phyloP scores from a whole-genome alignment of 495 filamentous ascomycete species.

The Penicillium silybi region DNA sequence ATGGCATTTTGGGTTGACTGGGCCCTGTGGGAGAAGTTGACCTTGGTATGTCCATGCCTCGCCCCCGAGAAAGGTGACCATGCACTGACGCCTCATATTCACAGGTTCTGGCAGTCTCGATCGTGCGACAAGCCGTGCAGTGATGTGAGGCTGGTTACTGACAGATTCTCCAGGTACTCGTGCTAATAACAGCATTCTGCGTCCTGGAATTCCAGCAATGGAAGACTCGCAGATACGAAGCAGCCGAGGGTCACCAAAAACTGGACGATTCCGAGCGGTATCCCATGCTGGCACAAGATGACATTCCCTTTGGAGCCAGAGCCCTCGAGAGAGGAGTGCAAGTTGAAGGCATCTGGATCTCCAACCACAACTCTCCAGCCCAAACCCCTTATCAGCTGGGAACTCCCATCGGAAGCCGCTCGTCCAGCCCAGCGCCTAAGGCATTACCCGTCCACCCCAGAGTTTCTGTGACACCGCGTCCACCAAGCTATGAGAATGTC shows the following conservation, averaged over 20 bases:
- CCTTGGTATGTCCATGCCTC: conserved; percentile 60
- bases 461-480: neutral
- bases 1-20: conserved; percentile 70
- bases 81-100: conserved; percentile 10
- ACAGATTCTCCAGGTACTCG: conserved; percentile 38
- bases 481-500: neutral
- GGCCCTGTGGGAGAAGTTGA: conserved; percentile 88
- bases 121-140: conserved; percentile 33
- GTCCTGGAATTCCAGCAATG: conserved; percentile 57
- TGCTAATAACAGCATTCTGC: conserved; percentile 41
- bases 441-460: neutral
- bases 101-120: conserved; percentile 41
- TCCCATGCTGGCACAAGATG: conserved; percentile 42
- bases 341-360: conserved; percentile 88
- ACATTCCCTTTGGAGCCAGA: conserved; percentile 84
- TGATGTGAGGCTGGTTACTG: conserved; percentile 15
- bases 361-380: conserved; percentile 51
- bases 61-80: neutral
- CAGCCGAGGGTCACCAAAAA: conserved; percentile 61
- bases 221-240: conserved; percentile 59
- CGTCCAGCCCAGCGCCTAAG: conserved; percentile 12
- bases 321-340: conserved; percentile 83
- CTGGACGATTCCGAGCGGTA: conserved; percentile 31
- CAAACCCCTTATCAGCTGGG: conserved; percentile 23
- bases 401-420: conserved; percentile 13